A percentile compares a stretch with the other conserved stretches of the same genome.
Evolutionary conservation across 768 basidiomycete genomes (phyloP).

Genomic region (Boletus pseudo-olivaceus): DNA sequence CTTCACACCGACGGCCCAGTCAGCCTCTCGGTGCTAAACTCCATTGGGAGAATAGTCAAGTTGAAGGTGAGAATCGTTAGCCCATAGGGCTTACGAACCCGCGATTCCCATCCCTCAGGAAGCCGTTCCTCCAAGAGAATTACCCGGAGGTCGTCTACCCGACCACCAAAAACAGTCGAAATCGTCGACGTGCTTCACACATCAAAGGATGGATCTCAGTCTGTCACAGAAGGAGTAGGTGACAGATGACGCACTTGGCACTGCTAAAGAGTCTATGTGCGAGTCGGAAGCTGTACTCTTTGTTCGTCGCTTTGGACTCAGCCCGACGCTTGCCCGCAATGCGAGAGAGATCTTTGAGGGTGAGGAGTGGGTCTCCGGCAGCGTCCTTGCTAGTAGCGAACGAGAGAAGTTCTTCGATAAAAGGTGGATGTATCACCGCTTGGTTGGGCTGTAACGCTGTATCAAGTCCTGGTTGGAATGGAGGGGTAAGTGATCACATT

Average conservation of each 20-base stretch:
- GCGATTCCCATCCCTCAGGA: conserved; percentile 68
- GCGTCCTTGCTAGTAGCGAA: conserved; percentile 56
- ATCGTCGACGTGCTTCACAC: conserved; percentile 55
- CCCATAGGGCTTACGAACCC: conserved; percentile 50
- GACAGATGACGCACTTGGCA: conserved; percentile 50
- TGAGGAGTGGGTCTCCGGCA: conserved; percentile 47
- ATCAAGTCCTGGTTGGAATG: conserved; percentile 49
- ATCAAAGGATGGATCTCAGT: background rate
- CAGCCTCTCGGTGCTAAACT: conserved; percentile 15
- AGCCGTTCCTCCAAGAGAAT: conserved; percentile 68
- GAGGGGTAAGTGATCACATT: background rate
- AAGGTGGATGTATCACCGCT: conserved; percentile 43
- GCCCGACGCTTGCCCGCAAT: conserved; percentile 58
- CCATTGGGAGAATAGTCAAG: conserved; percentile 3
- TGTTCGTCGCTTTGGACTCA: conserved; percentile 51
- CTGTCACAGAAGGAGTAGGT: background rate
- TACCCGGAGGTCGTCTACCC: conserved; percentile 48
- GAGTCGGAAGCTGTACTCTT: conserved; percentile 46
- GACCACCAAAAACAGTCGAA: conserved; percentile 62
- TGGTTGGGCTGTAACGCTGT: conserved; percentile 47
- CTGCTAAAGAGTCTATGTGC: conserved; percentile 63
- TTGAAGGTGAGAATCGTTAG: conserved; percentile 61
- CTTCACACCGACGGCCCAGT: conserved; percentile 6
- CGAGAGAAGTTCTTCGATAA: conserved; percentile 53
- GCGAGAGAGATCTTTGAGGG: conserved; percentile 54